Conservation (phyloP, 345 rosid genomes). For the Brassica rapa region DNA sequence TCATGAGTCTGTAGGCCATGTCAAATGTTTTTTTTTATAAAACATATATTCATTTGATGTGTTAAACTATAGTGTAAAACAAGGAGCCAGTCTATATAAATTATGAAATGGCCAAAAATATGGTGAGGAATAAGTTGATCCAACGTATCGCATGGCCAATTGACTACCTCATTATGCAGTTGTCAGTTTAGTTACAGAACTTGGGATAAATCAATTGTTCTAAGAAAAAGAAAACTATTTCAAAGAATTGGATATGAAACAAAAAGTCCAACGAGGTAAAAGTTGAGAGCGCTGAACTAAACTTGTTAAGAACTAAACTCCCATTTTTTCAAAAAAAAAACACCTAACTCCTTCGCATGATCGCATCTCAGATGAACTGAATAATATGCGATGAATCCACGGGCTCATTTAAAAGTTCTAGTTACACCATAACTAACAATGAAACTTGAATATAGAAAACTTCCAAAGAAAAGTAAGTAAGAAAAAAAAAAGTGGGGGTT, state of each 20-base stretch:
- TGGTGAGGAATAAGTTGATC: constrained; percentile 19
- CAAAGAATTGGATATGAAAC: background rate
- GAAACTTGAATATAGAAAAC: background rate
- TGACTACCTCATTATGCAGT: background rate
- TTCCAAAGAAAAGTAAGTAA: background rate
- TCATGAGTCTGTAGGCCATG: background rate
- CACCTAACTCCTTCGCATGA: background rate
- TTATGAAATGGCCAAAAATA: background rate
- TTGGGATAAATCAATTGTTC: background rate
- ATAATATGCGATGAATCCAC: background rate
- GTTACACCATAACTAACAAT: background rate
- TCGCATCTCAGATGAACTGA: background rate
- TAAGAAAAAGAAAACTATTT: background rate
- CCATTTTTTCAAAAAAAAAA: background rate
- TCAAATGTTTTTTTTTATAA: background rate
- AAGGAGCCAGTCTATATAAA: background rate
- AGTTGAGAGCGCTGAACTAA: background rate
- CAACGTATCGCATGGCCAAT: constrained; percentile 3
- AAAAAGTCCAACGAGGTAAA: background rate
- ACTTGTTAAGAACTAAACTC: background rate
- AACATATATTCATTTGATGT: background rate
- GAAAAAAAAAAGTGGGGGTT: background rate
- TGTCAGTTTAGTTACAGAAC: background rate
- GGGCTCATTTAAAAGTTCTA: background rate
- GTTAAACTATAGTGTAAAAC: background rate